A percentile compares a stretch with the other conserved stretches of the same genome.
Conservation (phyloP, 108 stramenopile genomes). For the Nitzschia putrida region DNA sequence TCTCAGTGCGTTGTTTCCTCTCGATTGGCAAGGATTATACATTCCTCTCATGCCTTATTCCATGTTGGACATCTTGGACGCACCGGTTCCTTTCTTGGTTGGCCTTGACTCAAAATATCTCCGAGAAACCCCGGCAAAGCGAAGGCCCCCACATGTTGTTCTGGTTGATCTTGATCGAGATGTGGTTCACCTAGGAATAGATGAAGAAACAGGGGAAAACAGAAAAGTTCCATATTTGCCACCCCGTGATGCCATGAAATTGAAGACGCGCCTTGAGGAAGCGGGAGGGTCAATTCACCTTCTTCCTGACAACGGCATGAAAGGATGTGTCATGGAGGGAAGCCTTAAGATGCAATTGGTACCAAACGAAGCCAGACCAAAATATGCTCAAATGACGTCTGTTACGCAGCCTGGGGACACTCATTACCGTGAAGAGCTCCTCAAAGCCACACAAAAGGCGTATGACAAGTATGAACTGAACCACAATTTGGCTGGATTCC, state of each 20-base stretch:
- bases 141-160: slow-evolving; percentile 63
- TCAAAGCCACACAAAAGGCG: slow-evolving; percentile 21
- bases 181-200: slow-evolving; percentile 65
- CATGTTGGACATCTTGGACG: slow-evolving; percentile 83
- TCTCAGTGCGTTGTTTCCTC: slow-evolving; percentile 82
- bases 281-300: slow-evolving; percentile 51
- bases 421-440: slow-evolving; percentile 15
- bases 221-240: slow-evolving; percentile 58
- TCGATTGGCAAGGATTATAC: slow-evolving; percentile 82
- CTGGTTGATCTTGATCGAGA: slow-evolving; percentile 84
- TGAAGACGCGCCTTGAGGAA: slow-evolving; percentile 57
- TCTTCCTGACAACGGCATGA: slow-evolving; percentile 35
- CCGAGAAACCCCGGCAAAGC: slow-evolving; percentile 20
- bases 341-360: slow-evolving; percentile 22
- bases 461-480: slow-evolving; percentile 21
- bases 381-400: slow-evolving; percentile 48
- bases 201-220: slow-evolving; percentile 41
- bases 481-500: slow-evolving; percentile 1
- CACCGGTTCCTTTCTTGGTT: slow-evolving; percentile 88
- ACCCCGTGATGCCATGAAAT: slow-evolving; percentile 61
- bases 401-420: slow-evolving; percentile 14
- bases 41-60: slow-evolving; percentile 75
- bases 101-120: slow-evolving; percentile 74
- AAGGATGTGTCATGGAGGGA: slow-evolving; percentile 53
- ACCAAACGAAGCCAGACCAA: slow-evolving; percentile 36